phyloP scores from a whole-genome alignment of 257 asterid species.

The Nicotiana knightiana region DNA sequence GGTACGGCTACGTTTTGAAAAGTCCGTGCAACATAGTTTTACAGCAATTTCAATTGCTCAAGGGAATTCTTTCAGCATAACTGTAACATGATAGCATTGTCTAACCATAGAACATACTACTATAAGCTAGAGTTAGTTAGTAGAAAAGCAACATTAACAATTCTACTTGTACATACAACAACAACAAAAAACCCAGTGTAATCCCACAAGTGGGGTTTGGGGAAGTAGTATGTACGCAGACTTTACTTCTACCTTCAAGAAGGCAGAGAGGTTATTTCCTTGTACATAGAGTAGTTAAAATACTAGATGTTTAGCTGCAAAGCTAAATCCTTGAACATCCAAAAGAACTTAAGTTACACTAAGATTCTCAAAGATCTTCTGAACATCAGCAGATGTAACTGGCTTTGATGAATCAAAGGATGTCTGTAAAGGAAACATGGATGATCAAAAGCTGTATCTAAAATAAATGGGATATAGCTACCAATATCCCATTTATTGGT shows the following conservation, averaged over 20 bases:
- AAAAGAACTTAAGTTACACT: constrained; percentile 23
- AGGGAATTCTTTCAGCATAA: neutral
- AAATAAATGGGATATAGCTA: neutral
- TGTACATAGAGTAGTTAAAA: neutral
- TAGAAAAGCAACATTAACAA: neutral
- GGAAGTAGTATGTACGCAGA: no score
- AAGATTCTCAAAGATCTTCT: constrained; percentile 59
- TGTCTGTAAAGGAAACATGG: constrained; percentile 31
- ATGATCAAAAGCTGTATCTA: neutral
- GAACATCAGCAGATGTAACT: constrained; percentile 54
- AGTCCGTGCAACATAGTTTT: neutral
- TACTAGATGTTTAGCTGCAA: neutral
- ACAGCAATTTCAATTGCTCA: neutral
- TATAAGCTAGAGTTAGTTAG: neutral
- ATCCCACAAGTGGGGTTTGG: no score
- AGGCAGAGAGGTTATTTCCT: neutral
- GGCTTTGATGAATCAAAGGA: constrained; percentile 51
- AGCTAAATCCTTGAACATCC: neutral
- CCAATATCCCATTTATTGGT: no score
- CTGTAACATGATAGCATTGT: neutral
- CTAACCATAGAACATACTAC: neutral
- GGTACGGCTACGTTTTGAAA: no score
- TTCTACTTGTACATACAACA: neutral
- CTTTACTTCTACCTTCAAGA: neutral
- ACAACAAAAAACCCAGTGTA: no score